These are phyloP conservation scores for Capronia coronata DNA, from an alignment of 2,329 filamentous ascomycete species.

Conservation along the genomic window DNA sequence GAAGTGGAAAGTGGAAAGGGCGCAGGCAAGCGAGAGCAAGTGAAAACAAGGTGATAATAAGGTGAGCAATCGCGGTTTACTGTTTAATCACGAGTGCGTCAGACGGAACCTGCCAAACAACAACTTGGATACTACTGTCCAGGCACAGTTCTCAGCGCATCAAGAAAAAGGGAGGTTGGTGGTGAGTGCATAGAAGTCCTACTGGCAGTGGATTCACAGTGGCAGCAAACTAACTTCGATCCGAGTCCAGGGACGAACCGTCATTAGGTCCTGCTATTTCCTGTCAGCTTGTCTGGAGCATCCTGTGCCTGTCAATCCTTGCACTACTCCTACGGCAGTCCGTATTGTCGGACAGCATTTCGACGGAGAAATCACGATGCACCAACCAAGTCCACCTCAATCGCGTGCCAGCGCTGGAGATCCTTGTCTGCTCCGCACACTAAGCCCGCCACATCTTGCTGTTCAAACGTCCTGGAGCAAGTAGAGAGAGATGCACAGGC, in stretches of 20 bases:
- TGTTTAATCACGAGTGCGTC: not conserved
- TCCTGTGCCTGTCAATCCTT: too few species aligned
- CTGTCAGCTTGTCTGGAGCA: too few species aligned
- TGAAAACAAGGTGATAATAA: not conserved
- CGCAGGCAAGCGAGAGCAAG: constrained; percentile 1
- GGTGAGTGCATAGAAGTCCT: too few species aligned
- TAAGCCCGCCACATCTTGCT: constrained; percentile 1
- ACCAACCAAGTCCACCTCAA: not conserved
- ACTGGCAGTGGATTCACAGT: too few species aligned
- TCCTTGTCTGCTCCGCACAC: not conserved
- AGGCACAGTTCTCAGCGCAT: too few species aligned
- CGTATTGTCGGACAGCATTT: not conserved
- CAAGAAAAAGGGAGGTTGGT: not conserved
- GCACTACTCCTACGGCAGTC: not conserved
- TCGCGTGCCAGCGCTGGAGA: not conserved
- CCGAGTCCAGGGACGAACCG: too few species aligned
- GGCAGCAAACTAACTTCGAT: not conserved
- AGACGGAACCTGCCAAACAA: not conserved
- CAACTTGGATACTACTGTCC: too few species aligned
- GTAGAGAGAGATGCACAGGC: not conserved
- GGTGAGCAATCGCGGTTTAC: not conserved
- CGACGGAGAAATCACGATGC: not conserved
- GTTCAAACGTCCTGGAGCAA: not conserved
- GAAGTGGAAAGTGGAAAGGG: constrained; percentile 1
- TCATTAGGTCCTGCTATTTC: too few species aligned